A percentile compares a stretch with the other conserved stretches of the same genome.
These are phyloP conservation scores for Saturnispora besseyi DNA, from an alignment of 805 yeast genomes.

Conservation along the genomic window DNA sequence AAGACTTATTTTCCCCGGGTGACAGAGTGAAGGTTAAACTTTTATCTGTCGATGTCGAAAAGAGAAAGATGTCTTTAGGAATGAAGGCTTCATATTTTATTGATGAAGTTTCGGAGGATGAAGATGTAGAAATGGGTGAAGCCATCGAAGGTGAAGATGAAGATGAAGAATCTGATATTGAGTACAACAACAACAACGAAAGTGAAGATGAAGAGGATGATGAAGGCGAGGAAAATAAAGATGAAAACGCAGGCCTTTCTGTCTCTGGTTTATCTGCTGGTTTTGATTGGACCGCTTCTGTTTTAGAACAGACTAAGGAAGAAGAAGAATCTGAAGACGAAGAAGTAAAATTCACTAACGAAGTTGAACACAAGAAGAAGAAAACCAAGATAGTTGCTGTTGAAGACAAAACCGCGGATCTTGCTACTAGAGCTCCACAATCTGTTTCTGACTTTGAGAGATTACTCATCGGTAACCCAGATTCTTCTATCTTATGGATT, in stretches of 20 bases:
- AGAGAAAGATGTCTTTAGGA: conserved; percentile 76
- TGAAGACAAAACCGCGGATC: conserved; percentile 79
- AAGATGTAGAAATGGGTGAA: conserved; percentile 24
- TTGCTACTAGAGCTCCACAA: conserved; percentile 81
- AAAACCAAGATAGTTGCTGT: conserved; percentile 35
- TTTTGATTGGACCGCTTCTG: conserved; percentile 93
- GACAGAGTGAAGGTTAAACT: conserved; percentile 85
- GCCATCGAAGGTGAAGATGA: conserved; percentile 24
- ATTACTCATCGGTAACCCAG: conserved; percentile 81
- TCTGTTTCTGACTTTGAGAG: conserved; percentile 90
- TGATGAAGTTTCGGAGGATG: conserved; percentile 18
- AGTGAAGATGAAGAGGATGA: conserved; percentile 16
- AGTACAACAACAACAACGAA: conserved; percentile 18
- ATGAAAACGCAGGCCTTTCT: conserved; percentile 22
- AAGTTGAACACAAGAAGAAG: conserved; percentile 34
- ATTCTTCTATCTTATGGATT: conserved; percentile 93
- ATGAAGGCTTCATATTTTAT: conserved; percentile 88
- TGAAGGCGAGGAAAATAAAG: conserved; percentile 23
- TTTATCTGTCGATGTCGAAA: conserved; percentile 49
- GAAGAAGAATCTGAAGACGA: conserved; percentile 44
- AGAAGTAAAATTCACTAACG: conserved; percentile 29
- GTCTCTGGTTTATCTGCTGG: conserved; percentile 68
- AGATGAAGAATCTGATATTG: conserved; percentile 14
- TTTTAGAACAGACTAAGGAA: conserved; percentile 70
- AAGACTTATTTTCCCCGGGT: conserved; percentile 72